Base-by-base conservation (phyloP, 2,329 filamentous ascomycete species). In the Fusarium stilboides region DNA sequence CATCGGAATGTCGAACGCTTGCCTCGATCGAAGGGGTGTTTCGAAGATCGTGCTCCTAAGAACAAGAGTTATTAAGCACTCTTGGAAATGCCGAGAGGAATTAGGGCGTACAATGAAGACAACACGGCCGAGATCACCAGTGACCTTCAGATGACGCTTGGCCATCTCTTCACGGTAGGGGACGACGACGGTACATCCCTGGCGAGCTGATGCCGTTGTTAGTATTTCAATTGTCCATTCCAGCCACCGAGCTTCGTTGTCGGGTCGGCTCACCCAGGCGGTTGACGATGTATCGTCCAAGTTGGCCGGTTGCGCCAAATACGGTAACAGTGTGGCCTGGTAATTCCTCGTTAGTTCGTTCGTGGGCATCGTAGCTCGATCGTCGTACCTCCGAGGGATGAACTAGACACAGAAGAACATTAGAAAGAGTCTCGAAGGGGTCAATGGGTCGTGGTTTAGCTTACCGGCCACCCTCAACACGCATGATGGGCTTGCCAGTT, bases 241-340 rank as follows among this genome's bases (percentile, higher is more conserved):
- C 51, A 31, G 13, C 5, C 17, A 52, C 39, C 17, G 31, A 28
- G 20, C 22, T 55, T 20, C 34, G 43, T 28, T 10, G 14, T 56
- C 7, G 40, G 49, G 44, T 42, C 31, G 24, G 65, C 81, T 70
- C 79, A 87, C 94, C 94, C 78, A 99, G 87, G 80, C 94, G 89
- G 84, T 98, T 97, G 78, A 99, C 96, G 78, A 99, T 97, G 81
- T 99, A 99, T 79, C 96, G 91, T 78, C 96, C 96, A 57, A 99
- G 85, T 80, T 97, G 95, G 70, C 96, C 96, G 66, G 94, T 98
- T 77, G 96, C 96, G 82, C 96, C 96, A 83, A 99, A 99, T 76
- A 99, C 95, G 62, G 96, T 99, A 66, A 93, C 95, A 68, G 94
- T 98, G 83, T 98, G 94, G 73, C 95, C 95, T 94, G 81, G 73